A percentile compares a stretch with the other conserved stretches of the same genome.
These are phyloP conservation scores for Fomitopsis schrenkii DNA, from an alignment of 1,284 basidiomycete species.

Conservation along the genomic window DNA sequence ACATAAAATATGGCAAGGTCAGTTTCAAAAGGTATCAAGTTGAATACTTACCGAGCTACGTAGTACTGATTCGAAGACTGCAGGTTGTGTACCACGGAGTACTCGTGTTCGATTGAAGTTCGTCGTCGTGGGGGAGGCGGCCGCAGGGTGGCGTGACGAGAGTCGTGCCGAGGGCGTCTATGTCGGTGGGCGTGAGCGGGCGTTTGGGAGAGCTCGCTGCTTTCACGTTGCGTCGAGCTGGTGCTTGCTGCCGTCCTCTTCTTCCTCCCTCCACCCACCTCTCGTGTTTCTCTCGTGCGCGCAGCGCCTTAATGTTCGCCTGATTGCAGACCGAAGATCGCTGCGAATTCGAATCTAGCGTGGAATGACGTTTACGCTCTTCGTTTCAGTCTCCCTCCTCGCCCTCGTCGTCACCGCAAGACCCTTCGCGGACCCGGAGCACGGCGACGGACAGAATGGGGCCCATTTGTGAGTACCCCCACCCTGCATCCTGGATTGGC, in stretches of 20 bases:
- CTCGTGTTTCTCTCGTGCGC: not conserved
- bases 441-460: not conserved
- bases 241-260: not conserved
- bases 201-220: not conserved
- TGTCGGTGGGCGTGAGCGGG: too few species aligned
- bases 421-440: constrained; percentile 18
- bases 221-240: not conserved
- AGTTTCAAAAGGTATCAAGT: too few species aligned
- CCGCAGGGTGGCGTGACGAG: too few species aligned
- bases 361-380: constrained; percentile 36
- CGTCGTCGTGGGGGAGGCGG: too few species aligned
- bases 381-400: constrained; percentile 38
- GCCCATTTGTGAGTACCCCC: not conserved
- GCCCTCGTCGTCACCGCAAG: constrained; percentile 43
- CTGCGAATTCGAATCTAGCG: not conserved
- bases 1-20: too few species aligned
- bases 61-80: too few species aligned
- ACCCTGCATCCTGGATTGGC: too few species aligned
- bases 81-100: too few species aligned
- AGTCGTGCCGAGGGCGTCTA: too few species aligned
- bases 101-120: too few species aligned
- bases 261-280: not conserved
- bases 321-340: not conserved
- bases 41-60: too few species aligned
- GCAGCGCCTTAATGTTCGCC: not conserved